Evolutionary conservation across 2,329 filamentous ascomycete genomes (phyloP), one percentile per base, ranked within the genome.

Genomic region (Fusarium bactridioides): DNA sequence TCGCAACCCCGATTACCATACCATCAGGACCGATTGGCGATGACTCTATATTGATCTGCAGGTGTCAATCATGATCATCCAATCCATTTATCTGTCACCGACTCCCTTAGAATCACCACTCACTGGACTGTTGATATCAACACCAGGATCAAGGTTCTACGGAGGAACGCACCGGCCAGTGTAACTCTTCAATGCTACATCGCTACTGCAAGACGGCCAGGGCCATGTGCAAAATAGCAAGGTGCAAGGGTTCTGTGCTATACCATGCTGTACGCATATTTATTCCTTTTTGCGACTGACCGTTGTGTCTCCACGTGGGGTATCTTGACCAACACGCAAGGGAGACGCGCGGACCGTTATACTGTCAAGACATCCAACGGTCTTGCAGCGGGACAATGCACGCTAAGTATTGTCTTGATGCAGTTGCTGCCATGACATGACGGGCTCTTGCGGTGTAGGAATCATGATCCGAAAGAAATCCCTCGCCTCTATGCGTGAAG

Each of bases 301-400:
- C 29, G 70, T 72, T 74, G 56, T 19, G 54, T 62, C 44, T 62
- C 56, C 63, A 72, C 64, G 70, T 61, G 71, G 70, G 56, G 56
- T 45, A 67, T 47, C 27, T 35, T 18, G 11, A 38, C 57, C 58
- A 67, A 66, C 19, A 59, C 53, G 45, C 50, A 37, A 58, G 45
- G 51, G 44, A 60, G 69, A 60, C 62, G 61, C 70, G 61, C 63
- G 67, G 70, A 51, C 67, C 70, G 51, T 54, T 18, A 53, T 69
- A 50, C 43, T 67, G 62, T 54, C 51, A 64, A 61, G 41, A 73
- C 51, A 41, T 69, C 62, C 50, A 72, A 73, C 63, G 59, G 59
- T 25, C 56, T 65, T 40, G 59, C 56, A 60, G 55, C 45, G 25
- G 43, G 35, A 37, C 43, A 38, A 59, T 27, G 40, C 21, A 47